phyloP scores from a whole-genome alignment of 345 rosid species.

The Dipteronia sinensis region DNA sequence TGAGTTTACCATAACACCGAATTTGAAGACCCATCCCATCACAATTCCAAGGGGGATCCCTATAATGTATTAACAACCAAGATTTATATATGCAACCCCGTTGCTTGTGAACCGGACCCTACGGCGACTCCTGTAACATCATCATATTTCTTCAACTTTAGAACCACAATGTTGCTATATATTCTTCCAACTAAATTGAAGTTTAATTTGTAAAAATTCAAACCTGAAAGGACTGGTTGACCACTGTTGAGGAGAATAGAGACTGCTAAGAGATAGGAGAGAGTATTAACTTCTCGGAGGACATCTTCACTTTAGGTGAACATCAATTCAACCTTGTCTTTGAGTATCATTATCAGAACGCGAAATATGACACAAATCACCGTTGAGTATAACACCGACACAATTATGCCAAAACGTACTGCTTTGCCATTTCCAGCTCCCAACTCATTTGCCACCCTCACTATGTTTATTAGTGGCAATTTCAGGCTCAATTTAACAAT shows the following conservation, averaged over 20 bases:
- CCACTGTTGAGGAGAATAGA: slow-evolving; percentile 49
- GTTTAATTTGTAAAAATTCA: neutral
- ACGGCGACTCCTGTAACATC: slow-evolving; percentile 67
- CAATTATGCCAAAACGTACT: slow-evolving; percentile 40
- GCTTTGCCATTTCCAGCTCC: slow-evolving; percentile 51
- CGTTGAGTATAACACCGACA: slow-evolving; percentile 34
- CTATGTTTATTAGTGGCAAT: slow-evolving; percentile 25
- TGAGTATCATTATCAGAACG: slow-evolving; percentile 25
- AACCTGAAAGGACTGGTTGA: slow-evolving; percentile 51
- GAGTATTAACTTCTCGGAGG: slow-evolving; percentile 32
- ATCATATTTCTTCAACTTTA: neutral
- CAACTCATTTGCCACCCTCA: slow-evolving; percentile 51
- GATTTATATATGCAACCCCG: slow-evolving; percentile 62
- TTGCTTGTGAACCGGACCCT: slow-evolving; percentile 80
- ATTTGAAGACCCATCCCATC: slow-evolving; percentile 60
- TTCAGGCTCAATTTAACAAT: too few species aligned
- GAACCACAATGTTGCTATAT: neutral
- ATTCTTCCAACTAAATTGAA: neutral
- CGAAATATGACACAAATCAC: slow-evolving; percentile 36
- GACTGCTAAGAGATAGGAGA: slow-evolving; percentile 35
- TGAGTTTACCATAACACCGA: slow-evolving; percentile 49
- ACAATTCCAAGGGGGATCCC: slow-evolving; percentile 71
- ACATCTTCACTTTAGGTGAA: slow-evolving; percentile 42
- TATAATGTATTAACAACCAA: slow-evolving; percentile 62
- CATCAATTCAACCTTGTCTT: slow-evolving; percentile 39